Evolutionary conservation across 2,329 filamentous ascomycete species (phyloP).

Genomic region (Gnomoniopsis sp.): DNA sequence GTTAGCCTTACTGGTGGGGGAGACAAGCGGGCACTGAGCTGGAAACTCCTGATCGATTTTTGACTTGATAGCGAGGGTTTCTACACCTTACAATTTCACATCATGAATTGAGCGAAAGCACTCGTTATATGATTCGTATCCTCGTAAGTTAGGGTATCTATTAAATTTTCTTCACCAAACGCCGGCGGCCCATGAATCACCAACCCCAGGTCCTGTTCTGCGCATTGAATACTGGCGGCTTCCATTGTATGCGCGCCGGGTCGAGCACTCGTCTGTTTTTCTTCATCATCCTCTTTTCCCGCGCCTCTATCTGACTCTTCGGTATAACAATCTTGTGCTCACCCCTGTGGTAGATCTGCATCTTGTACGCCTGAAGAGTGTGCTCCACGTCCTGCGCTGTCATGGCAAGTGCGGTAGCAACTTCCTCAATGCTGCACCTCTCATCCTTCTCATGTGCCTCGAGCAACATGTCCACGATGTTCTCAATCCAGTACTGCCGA

Average conservation of each 20-base stretch:
- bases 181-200: conserved; percentile 42
- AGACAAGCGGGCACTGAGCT: neutral
- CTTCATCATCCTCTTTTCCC: conserved; percentile 82
- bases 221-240: conserved; percentile 90
- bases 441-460: conserved; percentile 65
- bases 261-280: conserved; percentile 74
- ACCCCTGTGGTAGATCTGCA: conserved; percentile 93
- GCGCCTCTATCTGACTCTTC: conserved; percentile 73
- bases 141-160: conserved; percentile 17
- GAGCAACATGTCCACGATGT: conserved; percentile 82
- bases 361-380: conserved; percentile 87
- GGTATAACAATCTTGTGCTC: conserved; percentile 95
- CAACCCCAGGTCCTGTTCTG: conserved; percentile 93
- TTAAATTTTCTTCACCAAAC: neutral
- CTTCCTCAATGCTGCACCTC: conserved; percentile 78
- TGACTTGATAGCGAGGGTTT: neutral
- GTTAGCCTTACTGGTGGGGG: neutral
- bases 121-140: neutral
- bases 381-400: conserved; percentile 97
- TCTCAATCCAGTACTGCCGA: conserved; percentile 96
- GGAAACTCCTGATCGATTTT: too few relatives aligned
- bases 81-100: too few relatives aligned
- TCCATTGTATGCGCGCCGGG: conserved; percentile 81
- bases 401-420: conserved; percentile 81
- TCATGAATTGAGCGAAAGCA: too few relatives aligned